Percentiles rank a stretch among this genome's conserved stretches.
Evolutionary conservation across 169 alveolate genomes (phyloP).

Genomic region (Eimeria sp.): DNA sequence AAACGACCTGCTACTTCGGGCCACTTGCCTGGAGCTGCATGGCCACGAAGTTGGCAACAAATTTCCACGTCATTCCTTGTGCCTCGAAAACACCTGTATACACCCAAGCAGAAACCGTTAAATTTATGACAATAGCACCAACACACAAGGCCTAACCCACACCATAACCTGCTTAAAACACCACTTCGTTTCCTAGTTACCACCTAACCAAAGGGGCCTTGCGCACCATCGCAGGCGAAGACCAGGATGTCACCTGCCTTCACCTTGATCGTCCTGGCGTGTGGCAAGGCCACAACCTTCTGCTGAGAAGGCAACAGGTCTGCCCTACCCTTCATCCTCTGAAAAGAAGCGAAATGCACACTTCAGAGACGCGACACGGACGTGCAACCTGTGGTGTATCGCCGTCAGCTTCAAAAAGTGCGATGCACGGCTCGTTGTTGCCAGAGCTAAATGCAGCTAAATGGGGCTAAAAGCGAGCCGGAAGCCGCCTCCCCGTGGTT

Average conservation of each 20-base stretch:
- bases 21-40: constrained; percentile 24
- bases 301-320: constrained; percentile 60
- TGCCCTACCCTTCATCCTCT: constrained; percentile 7
- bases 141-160: background rate
- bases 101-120: background rate
- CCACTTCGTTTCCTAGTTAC: background rate
- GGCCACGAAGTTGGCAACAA: constrained; percentile 32
- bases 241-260: constrained; percentile 68
- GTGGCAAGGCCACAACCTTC: constrained; percentile 72
- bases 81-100: constrained; percentile 30
- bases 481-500: background rate
- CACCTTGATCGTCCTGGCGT: constrained; percentile 4
- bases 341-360: background rate
- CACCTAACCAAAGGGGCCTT: background rate
- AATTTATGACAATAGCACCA: background rate
- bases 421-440: background rate
- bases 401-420: background rate
- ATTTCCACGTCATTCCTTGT: constrained; percentile 49
- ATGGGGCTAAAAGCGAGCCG: background rate
- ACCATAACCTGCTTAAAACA: background rate
- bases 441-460: background rate
- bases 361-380: background rate
- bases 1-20: background rate
- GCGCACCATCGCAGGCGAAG: constrained; percentile 43
- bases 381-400: background rate